Base-by-base conservation (phyloP, 345 rosid genomes). In the Eucalyptus regnans region DNA sequence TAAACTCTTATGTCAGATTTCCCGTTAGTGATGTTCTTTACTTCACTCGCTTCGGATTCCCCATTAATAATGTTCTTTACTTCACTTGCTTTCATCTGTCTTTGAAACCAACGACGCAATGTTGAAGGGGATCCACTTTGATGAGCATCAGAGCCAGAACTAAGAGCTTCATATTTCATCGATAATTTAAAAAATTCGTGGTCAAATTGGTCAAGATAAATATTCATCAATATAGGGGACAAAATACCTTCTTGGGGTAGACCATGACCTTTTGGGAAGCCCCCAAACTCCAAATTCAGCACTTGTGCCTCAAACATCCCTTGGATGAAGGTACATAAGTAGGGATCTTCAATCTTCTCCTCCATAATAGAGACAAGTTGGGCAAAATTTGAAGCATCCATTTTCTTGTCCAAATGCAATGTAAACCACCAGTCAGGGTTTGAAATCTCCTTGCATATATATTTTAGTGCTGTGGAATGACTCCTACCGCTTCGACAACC, bases 201-300 rank as follows among this genome's bases (percentile, higher is more conserved):
- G 91, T 97, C 99, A 86, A 96, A 91, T 41, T 87, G 90, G 91
- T 95, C 96, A 76, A 97, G 97, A 92, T 97, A 96, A 89, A 97
- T 94, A 91, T 96, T 97, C 91, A 96, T 94, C 88, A 97, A 90
- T 81, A 97, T 92, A 81, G 98, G 96, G 86, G 95, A 97, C 91
- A 97, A 86, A 66, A 95, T 91, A 87, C 99, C 99, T 94, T 97
- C 99, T 88, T 97, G 99, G 41, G 99, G 99, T 90, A 97, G 99
- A 90, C 99, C 99, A 89, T 97, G 97, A 52, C 99, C 97, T 93
- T 97, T 97, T 44, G 97, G 95, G 89, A 95, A 97, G 71, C 97
- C 96, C 48, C 99, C 99, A 94, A 97, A 97, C 92, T 95, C 98
- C 52, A 96, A 88, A 92, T 96, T 96, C 64, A 96, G 92, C 90